Evolutionary conservation across 768 basidiomycete species (phyloP), one percentile per base, ranked within the genome.

Genomic region (Porphyrellus cyaneotinctus): DNA sequence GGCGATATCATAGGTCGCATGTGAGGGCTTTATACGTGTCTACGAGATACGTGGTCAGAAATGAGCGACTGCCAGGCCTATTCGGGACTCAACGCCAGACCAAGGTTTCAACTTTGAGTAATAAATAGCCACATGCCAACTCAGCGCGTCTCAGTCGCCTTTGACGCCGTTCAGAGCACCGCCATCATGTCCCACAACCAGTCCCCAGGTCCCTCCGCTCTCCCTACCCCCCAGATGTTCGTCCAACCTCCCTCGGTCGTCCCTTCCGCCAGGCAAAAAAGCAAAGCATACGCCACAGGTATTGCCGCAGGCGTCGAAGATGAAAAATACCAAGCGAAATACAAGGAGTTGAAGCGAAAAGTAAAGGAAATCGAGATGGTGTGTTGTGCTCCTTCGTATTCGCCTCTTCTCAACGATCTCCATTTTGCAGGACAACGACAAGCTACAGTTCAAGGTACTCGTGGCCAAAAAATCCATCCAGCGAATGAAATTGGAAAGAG

Each of bases 291-390:
- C 43, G 57, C 79, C 18, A 73, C 81, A 20, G 87, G 85, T 56
- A 86, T 88, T 57, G 80, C 86, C 35, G 87, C 86, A 24, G 85
- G 87, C 61, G 87, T 85, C 18, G 89, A 91, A 66, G 90, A 92
- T 70, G 81, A 81, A 65, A 91, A 90, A 71, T 93, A 92, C 68
- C 86, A 88, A 54, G 79, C 82, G 64, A 92, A 92, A 72, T 93
- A 92, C 75, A 89, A 84, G 69, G 90, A 93, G 53, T 75, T 93
- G 58, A 91, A 89, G 70, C 80, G 84, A 71, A 91, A 91, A 73
- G 89, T 92, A 52, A 87, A 84, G 66, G 89, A 92, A 70, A 87
- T 92, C 58, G 91, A 93, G 72, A 70, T 76, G 30, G 91, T 90
- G 54, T 61, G 86, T 80, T 60, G 10, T 38, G 17, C 37, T 32